Conservation (phyloP, 106 monocot genomes). For the Dioscorea zingiberensis region DNA sequence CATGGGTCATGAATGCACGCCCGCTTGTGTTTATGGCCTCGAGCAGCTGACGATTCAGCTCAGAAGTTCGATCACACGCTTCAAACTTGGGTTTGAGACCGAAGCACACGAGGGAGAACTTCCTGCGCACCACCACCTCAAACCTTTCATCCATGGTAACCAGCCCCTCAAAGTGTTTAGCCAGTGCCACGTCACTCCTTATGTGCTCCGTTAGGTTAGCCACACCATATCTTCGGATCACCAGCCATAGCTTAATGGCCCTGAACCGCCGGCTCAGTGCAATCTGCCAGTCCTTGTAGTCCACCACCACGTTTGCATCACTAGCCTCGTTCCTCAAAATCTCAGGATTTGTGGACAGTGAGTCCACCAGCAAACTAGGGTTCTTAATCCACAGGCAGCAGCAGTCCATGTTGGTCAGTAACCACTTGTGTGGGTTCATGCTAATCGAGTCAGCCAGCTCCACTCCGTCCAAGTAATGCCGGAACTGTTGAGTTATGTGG, state of each 20-base stretch:
- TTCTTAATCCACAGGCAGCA: conserved; percentile 47
- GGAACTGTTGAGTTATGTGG: no score
- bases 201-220: conserved; percentile 26
- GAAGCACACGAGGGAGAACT: conserved; percentile 39
- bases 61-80: background rate
- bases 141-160: conserved; percentile 23
- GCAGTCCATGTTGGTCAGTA: conserved; percentile 51
- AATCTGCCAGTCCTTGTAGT: conserved; percentile 73
- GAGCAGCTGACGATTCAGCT: conserved; percentile 28
- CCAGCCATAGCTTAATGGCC: conserved; percentile 43
- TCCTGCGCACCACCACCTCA: conserved; percentile 23
- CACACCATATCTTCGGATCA: conserved; percentile 30
- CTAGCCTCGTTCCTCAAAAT: conserved; percentile 21
- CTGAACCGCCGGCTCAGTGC: conserved; percentile 30
- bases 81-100: conserved; percentile 4
- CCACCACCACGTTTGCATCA: conserved; percentile 19
- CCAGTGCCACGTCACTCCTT: conserved; percentile 20
- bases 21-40: conserved; percentile 39
- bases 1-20: conserved; percentile 34
- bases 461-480: conserved; percentile 26
- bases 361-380: conserved; percentile 3
- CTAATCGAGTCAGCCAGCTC: conserved; percentile 41
- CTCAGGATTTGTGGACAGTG: conserved; percentile 41
- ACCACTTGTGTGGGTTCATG: conserved; percentile 30
- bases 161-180: conserved; percentile 15